phyloP scores from a whole-genome alignment of 169 alveolate genomes.

The Plasmodium reichenowi region DNA sequence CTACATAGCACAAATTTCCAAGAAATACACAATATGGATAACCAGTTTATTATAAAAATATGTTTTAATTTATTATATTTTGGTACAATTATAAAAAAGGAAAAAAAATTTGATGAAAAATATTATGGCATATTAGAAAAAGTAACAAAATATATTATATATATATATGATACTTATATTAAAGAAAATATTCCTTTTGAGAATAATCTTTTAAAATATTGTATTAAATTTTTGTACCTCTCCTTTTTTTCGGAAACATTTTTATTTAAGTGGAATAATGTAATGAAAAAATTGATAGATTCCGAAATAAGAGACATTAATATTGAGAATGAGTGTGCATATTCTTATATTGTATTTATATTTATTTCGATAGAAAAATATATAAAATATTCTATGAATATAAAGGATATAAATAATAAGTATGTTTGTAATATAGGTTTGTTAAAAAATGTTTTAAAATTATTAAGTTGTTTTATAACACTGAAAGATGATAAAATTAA shows the following conservation, averaged over 20 bases:
- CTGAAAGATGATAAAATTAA: constrained; percentile 32
- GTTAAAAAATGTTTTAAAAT: constrained; percentile 24
- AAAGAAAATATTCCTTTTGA: constrained; percentile 9
- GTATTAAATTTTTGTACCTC: constrained; percentile 33
- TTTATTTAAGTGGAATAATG: constrained; percentile 27
- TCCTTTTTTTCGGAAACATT: constrained; percentile 35
- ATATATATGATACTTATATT: constrained; percentile 21
- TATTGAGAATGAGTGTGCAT: background rate
- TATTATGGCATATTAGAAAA: constrained; percentile 27
- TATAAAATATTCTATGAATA: constrained; percentile 11
- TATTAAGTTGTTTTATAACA: constrained; percentile 53
- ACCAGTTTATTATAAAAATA: background rate
- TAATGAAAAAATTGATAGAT: constrained; percentile 14
- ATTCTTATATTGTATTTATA: background rate
- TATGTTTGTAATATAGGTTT: background rate
- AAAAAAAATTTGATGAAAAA: constrained; percentile 29
- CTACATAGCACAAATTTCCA: constrained; percentile 1
- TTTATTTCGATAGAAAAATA: constrained; percentile 6
- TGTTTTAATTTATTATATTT: constrained; percentile 29
- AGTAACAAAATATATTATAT: constrained; percentile 30
- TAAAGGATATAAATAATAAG: background rate
- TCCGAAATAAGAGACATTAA: background rate
- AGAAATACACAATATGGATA: background rate
- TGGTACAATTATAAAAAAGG: constrained; percentile 59
- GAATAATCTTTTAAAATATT: constrained; percentile 33